Evolutionary conservation across 1,139 yeast species (phyloP), one percentile per base, ranked within the genome.

Genomic region (Hansenula lynferdii): DNA sequence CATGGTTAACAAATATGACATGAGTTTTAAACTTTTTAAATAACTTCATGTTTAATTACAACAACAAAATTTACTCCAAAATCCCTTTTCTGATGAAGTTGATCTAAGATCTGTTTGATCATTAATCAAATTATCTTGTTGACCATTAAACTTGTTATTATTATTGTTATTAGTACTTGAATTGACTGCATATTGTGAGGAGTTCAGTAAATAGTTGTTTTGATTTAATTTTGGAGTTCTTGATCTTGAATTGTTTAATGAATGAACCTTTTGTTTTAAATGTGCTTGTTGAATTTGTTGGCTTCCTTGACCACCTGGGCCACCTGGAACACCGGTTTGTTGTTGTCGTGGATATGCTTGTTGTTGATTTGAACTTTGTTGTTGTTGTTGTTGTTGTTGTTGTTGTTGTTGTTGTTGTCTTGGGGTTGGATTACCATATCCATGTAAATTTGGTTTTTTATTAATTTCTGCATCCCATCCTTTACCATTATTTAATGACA

Each of bases 401-500:
- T 25, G 38, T 22, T 22, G 28, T 30, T 76, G 61, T 29, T 74
- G 80, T 17, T 22, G 24, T 22, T 26, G 19, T 28, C 83, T 79
- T 18, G 85, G 85, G 46, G 74, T 78, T 27, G 85, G 85, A 50
- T 79, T 79, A 6, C 86, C 86, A 57, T 84, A 84, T 11, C 94
- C 94, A 60, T 84, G 92, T 44, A 84, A 62, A 51, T 84, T 84
- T 41, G 92, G 87, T 59, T 83, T 84, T 57, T 82, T 84, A 58
- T 83, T 84, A 47, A 83, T 75, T 6, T 84, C 67, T 21, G 84
- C 76, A 62, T 84, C 94, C 92, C 92, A 84, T 30, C 94, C 94
- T 56, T 76, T 75, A 38, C 94, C 94, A 34, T 80, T 80, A 54
- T 84, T 84, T 49, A 84, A 64, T 51, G 80, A 80, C 90, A 83